phyloP scores from a whole-genome alignment of 345 rosid species.

The Raphanus raphanistrum region DNA sequence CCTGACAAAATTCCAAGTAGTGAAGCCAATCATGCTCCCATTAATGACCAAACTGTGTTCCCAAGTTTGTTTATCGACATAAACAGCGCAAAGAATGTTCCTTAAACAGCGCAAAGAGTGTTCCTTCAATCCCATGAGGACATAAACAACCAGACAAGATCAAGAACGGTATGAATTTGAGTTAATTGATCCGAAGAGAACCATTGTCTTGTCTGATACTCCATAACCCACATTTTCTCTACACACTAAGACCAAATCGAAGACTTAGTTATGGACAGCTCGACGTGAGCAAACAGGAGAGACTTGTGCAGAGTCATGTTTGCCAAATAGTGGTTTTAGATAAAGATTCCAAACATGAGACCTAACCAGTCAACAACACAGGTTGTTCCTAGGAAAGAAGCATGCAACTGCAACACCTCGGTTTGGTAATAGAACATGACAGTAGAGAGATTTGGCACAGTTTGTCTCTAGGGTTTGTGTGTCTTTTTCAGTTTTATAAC shows the following conservation, averaged over 20 bases:
- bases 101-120: constrained; percentile 47
- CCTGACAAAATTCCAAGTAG: constrained; percentile 75
- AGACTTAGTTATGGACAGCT: constrained; percentile 58
- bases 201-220: constrained; percentile 85
- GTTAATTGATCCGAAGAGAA: constrained; percentile 88
- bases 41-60: constrained; percentile 76
- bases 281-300: constrained; percentile 78
- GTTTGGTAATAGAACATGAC: constrained; percentile 96
- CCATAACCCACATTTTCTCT: constrained; percentile 54
- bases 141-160: constrained; percentile 89
- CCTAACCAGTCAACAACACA: constrained; percentile 85
- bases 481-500: too few species aligned
- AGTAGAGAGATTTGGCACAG: constrained; percentile 92
- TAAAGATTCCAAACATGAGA: constrained; percentile 85
- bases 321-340: constrained; percentile 69
- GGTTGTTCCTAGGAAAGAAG: constrained; percentile 45
- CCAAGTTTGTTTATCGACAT: constrained; percentile 95
- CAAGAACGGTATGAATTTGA: constrained; percentile 97
- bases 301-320: constrained; percentile 70
- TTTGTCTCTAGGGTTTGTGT: background rate
- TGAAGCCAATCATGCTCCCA: constrained; percentile 90
- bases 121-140: constrained; percentile 97
- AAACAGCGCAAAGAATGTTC: constrained; percentile 56
- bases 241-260: constrained; percentile 69
- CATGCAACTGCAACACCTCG: constrained; percentile 76